Evolutionary conservation across 2,329 filamentous ascomycete genomes (phyloP).

Genomic region (Pseudogymnoascus sp.): DNA sequence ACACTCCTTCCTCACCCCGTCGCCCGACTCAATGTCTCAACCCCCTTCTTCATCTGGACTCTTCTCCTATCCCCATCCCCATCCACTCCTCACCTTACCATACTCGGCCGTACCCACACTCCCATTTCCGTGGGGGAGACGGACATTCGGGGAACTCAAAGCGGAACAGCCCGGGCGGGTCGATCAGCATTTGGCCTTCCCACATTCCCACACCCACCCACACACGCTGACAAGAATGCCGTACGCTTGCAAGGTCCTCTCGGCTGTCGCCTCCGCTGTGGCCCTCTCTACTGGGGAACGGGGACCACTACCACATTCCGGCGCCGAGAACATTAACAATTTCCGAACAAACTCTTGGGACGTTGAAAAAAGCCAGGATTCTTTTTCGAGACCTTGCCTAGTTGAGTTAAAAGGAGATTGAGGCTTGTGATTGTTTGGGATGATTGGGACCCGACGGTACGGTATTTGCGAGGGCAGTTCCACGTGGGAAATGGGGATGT

Average conservation of each 20-base stretch:
- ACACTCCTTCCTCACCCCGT: neutral
- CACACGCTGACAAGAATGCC: neutral
- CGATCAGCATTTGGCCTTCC: neutral
- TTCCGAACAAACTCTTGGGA: neutral
- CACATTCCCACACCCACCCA: neutral
- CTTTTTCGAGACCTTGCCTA: neutral
- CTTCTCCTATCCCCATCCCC: neutral
- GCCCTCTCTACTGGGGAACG: neutral
- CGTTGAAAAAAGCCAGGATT: neutral
- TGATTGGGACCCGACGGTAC: neutral
- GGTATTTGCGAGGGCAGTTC: neutral
- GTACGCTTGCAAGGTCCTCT: neutral
- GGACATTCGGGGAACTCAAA: neutral
- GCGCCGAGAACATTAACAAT: neutral
- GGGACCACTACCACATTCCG: no score
- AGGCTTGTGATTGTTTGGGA: neutral
- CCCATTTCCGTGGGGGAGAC: neutral
- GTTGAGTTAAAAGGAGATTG: neutral
- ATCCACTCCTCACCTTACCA: neutral
- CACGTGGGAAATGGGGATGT: neutral
- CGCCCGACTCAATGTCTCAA: neutral
- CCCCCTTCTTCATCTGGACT: neutral
- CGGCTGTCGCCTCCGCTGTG: neutral
- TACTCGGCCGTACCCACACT: neutral
- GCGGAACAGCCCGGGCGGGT: conserved; percentile 1